phyloP scores from a whole-genome alignment of 768 basidiomycete species.

The Russula lepida region DNA sequence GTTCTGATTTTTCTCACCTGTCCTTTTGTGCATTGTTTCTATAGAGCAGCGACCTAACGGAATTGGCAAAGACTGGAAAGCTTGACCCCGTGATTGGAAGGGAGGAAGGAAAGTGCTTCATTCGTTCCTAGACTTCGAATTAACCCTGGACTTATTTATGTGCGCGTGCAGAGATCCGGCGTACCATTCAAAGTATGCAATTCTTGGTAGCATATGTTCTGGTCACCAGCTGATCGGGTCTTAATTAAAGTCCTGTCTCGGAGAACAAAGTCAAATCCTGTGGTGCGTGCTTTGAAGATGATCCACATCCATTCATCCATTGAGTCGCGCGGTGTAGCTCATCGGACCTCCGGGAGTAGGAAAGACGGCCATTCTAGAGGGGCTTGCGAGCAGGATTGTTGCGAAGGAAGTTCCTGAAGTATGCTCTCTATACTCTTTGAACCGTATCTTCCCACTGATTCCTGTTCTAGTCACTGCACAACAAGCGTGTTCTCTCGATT shows the following conservation, averaged over 20 bases:
- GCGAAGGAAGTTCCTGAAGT: constrained; percentile 90
- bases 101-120: constrained; percentile 53
- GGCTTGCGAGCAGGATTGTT: constrained; percentile 79
- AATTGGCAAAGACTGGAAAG: constrained; percentile 76
- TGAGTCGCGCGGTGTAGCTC: constrained; percentile 34
- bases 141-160: not conserved
- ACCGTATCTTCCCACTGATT: not conserved
- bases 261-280: constrained; percentile 88
- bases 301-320: not conserved
- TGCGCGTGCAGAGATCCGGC: constrained; percentile 55
- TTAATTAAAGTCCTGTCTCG: constrained; percentile 59
- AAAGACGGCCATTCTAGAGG: constrained; percentile 89
- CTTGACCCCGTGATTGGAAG: constrained; percentile 86
- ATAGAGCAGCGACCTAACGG: constrained; percentile 77
- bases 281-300: constrained; percentile 40
- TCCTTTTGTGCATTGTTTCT: not conserved
- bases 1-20: not conserved
- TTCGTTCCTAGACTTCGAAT: not conserved
- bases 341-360: constrained; percentile 87
- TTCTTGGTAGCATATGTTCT: not conserved
- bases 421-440: constrained; percentile 13
- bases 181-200: constrained; percentile 79
- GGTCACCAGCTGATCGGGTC: not conserved
- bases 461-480: constrained; percentile 57
- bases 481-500: constrained; percentile 82